A percentile compares a stretch with the other conserved stretches of the same genome.
Conservation (phyloP, 2,329 filamentous ascomycete species). For the Epichloe elymi region DNA sequence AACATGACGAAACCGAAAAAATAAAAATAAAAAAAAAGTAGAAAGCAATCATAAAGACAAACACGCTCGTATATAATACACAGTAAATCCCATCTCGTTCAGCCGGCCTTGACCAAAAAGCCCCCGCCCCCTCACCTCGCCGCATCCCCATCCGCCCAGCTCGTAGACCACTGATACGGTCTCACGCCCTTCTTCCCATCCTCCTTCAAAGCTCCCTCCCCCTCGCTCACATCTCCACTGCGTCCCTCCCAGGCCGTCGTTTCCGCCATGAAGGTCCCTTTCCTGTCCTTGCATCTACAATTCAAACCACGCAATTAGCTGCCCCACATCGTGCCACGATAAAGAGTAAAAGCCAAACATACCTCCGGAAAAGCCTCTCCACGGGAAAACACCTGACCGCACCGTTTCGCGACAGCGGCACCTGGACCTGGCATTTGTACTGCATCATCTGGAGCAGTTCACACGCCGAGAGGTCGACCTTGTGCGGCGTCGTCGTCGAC, state of each 20-base stretch:
- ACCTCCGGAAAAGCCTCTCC: conserved; percentile 48
- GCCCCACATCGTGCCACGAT: conserved; percentile 4
- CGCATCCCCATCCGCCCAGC: conserved; percentile 21
- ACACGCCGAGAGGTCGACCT: conserved; percentile 41
- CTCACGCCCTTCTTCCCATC: conserved; percentile 5
- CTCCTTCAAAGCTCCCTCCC: neutral
- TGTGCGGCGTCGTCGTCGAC: conserved; percentile 16
- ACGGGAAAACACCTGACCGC: conserved; percentile 43
- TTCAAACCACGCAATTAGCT: neutral
- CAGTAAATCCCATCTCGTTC: neutral
- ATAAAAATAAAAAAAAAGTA: neutral
- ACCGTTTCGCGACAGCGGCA: conserved; percentile 31
- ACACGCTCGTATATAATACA: neutral
- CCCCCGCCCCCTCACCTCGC: conserved; percentile 7
- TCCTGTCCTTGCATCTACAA: conserved; percentile 43
- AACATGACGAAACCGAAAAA: neutral
- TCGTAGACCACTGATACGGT: conserved; percentile 21
- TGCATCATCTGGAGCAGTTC: conserved; percentile 46
- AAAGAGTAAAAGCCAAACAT: conserved; percentile 15
- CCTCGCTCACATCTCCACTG: conserved; percentile 3
- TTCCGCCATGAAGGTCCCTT: conserved; percentile 46
- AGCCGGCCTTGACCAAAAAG: no score
- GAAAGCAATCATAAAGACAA: neutral
- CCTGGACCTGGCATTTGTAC: conserved; percentile 44
- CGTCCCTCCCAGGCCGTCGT: conserved; percentile 49